phyloP scores from a whole-genome alignment of 768 basidiomycete genomes.

The Termitomyces sp. region DNA sequence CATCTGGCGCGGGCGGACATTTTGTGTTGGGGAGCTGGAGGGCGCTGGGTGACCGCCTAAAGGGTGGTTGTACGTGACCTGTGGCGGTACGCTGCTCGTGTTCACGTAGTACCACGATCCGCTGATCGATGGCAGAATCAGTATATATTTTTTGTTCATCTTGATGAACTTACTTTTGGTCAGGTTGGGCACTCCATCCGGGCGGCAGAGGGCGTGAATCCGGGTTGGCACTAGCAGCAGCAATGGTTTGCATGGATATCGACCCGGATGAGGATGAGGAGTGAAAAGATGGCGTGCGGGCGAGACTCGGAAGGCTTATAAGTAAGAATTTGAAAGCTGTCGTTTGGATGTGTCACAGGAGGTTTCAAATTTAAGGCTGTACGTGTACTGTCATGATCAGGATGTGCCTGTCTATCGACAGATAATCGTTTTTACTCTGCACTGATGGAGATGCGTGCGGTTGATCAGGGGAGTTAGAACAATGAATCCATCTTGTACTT shows the following conservation, averaged over 20 bases:
- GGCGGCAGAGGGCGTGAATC: slow-evolving; percentile 13
- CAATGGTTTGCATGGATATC: neutral
- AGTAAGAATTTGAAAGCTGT: neutral
- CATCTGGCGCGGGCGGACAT: slow-evolving; percentile 12
- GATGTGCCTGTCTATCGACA: neutral
- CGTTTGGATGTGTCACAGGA: too few species aligned
- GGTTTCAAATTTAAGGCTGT: neutral
- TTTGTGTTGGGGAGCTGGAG: slow-evolving; percentile 10
- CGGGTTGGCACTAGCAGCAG: neutral
- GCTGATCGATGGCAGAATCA: neutral
- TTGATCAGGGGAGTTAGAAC: neutral
- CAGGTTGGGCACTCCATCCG: slow-evolving; percentile 15
- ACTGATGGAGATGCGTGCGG: neutral
- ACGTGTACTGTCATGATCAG: neutral
- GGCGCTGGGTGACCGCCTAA: slow-evolving; percentile 15
- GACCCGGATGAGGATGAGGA: neutral
- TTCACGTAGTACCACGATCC: slow-evolving; percentile 35
- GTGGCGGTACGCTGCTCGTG: slow-evolving; percentile 28
- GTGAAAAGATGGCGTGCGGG: neutral
- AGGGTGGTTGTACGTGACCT: slow-evolving; percentile 35
- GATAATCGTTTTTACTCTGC: neutral
- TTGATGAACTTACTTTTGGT: slow-evolving; percentile 15
- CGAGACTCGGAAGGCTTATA: neutral
- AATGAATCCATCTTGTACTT: neutral
- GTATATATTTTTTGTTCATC: neutral